Evolutionary conservation across 352 stramenopile genomes (phyloP), one percentile per base, ranked within the genome.

Genomic region (Pythium chondricola): DNA sequence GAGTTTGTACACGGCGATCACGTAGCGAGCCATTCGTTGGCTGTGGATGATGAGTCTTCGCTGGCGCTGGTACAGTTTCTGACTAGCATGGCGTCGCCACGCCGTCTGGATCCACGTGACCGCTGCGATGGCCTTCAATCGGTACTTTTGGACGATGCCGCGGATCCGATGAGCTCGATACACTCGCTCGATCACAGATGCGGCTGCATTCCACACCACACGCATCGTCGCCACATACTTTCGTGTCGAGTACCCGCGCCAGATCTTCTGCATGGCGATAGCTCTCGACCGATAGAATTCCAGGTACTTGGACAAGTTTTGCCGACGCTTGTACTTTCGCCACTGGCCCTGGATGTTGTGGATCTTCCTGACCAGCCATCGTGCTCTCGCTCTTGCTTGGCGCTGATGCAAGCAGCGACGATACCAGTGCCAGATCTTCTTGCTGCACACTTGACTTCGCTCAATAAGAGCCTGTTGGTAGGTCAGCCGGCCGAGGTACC

Each of bases 331-430:
- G 44, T 76, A 68, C 31, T 67, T 73, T 2, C 73, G 60, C 70
- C 76, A 89, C 32, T 87, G 66, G 11, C 64, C 54, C 55, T 89
- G 73, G 49, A 86, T 78, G 31, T 48, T 61, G 47, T 54, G 60
- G 22, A 85, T 64, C 45, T 80, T 82, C 11, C 26, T 16, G n/a
- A 83, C 40, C 3, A 84, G 66, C 72, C 72, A 84, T 2, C 48
- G 51, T 1, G 72, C 65, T 4, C 70, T 65, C 11, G 22, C 45
- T 10, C 29, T 44, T 11, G 74, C 62, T 7, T 83, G 54, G 3
- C 58, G 63, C 4, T 67, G 45, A n/a, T 66, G 47, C 17, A 67
- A 32, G 37, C 65, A 83, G 24, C 49, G 56, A 2, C 69, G 75
- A 55, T 71, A 85, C 75, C 75, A 90, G 17, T n/a, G 21, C 60